These are phyloP conservation scores for Penicillium riverlandense DNA, from an alignment of 495 filamentous ascomycete species.

Conservation along the genomic window DNA sequence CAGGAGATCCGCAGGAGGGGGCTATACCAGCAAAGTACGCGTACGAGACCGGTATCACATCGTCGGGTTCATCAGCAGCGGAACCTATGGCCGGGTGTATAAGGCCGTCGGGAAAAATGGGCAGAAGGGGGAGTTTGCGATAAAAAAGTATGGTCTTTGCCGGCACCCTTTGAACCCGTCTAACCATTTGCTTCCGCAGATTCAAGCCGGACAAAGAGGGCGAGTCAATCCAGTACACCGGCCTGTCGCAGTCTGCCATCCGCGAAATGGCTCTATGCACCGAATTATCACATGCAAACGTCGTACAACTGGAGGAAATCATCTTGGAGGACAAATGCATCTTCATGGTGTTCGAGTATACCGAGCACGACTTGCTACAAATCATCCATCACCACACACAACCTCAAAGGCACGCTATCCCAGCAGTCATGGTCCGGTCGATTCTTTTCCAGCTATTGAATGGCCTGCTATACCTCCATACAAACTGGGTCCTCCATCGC, in stretches of 20 bases:
- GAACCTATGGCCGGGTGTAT: slow-evolving; percentile 98
- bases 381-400: slow-evolving; percentile 98
- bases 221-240: slow-evolving; percentile 88
- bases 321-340: slow-evolving; percentile 99
- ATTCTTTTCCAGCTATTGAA: slow-evolving; percentile 94
- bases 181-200: slow-evolving; percentile 31
- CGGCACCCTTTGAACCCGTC: slow-evolving; percentile 1
- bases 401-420: slow-evolving; percentile 77
- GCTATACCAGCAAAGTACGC: slow-evolving; percentile 79
- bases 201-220: slow-evolving; percentile 99
- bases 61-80: slow-evolving; percentile 95
- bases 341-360: slow-evolving; percentile 99
- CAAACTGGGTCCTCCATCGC: slow-evolving; percentile 94
- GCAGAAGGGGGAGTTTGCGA: slow-evolving; percentile 73
- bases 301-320: slow-evolving; percentile 89
- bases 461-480: slow-evolving; percentile 88
- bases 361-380: slow-evolving; percentile 92
- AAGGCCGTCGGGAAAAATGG: slow-evolving; percentile 83
- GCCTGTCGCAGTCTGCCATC: slow-evolving; percentile 94
- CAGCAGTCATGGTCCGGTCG: slow-evolving; percentile 78
- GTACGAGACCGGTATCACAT: slow-evolving; percentile 91
- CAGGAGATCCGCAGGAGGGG: slow-evolving; percentile 27
- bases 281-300: slow-evolving; percentile 81
- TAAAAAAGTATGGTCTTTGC: slow-evolving; percentile 64
- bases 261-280: slow-evolving; percentile 99